These are phyloP conservation scores for Jimgerdemannia lactiflua DNA, from an alignment of 192 early-diverging fungal genomes.

Conservation along the genomic window DNA sequence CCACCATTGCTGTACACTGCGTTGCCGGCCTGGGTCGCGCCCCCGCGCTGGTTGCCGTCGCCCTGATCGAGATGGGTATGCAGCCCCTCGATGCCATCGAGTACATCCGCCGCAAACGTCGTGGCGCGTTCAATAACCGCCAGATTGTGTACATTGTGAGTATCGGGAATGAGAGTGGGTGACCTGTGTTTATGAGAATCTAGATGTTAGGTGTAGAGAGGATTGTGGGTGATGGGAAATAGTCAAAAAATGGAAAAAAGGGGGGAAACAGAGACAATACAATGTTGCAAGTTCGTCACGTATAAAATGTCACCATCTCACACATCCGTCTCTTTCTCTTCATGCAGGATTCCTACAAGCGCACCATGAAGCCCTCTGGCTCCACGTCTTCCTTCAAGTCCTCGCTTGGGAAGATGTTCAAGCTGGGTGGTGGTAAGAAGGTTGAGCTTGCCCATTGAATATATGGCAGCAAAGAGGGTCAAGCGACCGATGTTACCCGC, in stretches of 20 bases:
- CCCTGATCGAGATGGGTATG: conserved; percentile 78
- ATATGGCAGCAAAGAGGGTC: too few species aligned
- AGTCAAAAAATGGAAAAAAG: too few species aligned
- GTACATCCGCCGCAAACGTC: conserved; percentile 66
- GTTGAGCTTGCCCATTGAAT: too few species aligned
- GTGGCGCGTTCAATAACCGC: conserved; percentile 77
- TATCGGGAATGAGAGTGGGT: conserved; percentile 12
- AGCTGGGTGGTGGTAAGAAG: conserved; percentile 26
- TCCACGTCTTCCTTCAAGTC: conserved; percentile 19
- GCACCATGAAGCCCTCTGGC: conserved; percentile 18
- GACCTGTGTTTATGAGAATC: conserved; percentile 10
- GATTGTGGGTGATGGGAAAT: too few species aligned
- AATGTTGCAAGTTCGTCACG: background rate
- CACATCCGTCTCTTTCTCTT: conserved; percentile 5
- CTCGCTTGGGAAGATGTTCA: conserved; percentile 36
- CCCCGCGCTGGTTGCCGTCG: conserved; percentile 84
- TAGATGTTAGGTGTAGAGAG: too few species aligned
- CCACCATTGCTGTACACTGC: conserved; percentile 88
- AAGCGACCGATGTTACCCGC: too few species aligned
- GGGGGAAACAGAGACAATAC: too few species aligned
- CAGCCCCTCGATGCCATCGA: conserved; percentile 72
- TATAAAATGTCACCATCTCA: too few species aligned
- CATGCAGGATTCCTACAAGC: conserved; percentile 29
- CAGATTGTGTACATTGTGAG: conserved; percentile 64
- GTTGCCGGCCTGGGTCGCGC: conserved; percentile 95